Percentiles rank a stretch among this genome's conserved stretches.
Conservation (phyloP, 257 asterid species). For the Solanum infundibuliforme region DNA sequence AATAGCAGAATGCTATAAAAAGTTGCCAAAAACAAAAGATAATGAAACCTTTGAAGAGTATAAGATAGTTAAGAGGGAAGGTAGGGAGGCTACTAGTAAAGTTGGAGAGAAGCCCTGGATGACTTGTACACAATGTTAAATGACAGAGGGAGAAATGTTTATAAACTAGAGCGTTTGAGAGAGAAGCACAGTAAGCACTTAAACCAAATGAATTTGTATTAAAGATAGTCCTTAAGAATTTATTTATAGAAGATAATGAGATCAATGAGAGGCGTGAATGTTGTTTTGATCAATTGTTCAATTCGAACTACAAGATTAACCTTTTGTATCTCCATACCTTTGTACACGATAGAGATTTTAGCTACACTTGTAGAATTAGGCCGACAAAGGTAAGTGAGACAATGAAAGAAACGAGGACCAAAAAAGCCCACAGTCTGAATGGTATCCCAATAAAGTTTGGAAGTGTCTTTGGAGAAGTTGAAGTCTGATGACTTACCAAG, state of each 20-base stretch:
- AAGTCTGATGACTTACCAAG: too few relatives aligned
- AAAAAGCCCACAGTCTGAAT: too few relatives aligned
- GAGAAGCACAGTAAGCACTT: neutral
- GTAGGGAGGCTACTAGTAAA: neutral
- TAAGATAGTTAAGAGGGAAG: neutral
- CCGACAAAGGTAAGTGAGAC: too few relatives aligned
- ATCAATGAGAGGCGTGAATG: neutral
- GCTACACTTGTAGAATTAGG: neutral
- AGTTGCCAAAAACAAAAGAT: neutral
- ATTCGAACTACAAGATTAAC: neutral
- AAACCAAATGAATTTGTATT: neutral
- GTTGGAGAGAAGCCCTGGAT: neutral
- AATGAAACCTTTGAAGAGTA: neutral
- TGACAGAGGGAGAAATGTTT: neutral
- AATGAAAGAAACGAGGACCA: too few relatives aligned
- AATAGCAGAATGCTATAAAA: neutral
- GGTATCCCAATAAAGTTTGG: too few relatives aligned
- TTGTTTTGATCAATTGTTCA: neutral
- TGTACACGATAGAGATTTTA: neutral
- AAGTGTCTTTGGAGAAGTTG: too few relatives aligned
- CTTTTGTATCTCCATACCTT: neutral
- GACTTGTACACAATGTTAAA: neutral
- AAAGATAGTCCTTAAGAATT: neutral
- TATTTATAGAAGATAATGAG: neutral
- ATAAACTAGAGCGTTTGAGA: neutral